Evolutionary conservation across 2,329 filamentous ascomycete genomes (phyloP).

Genomic region (Westerdykella sp.): DNA sequence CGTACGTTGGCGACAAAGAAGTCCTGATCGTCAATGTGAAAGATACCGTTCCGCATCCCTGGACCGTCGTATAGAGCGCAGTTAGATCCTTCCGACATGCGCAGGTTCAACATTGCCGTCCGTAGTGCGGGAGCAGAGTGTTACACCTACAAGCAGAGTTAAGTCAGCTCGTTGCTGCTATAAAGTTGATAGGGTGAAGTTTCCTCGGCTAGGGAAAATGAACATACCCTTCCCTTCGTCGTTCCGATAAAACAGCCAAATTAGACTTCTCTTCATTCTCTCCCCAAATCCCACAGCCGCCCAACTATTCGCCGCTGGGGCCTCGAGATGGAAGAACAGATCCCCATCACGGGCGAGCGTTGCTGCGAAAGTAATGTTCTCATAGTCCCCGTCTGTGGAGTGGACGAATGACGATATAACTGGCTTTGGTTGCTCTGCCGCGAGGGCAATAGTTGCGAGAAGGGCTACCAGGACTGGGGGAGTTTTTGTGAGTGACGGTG

Average conservation of each 20-base stretch:
- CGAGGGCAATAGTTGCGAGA: too few species aligned
- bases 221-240: slow-evolving; percentile 35
- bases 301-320: slow-evolving; percentile 46
- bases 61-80: slow-evolving; percentile 43
- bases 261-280: slow-evolving; percentile 48
- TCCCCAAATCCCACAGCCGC: slow-evolving; percentile 52
- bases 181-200: not conserved
- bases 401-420: slow-evolving; percentile 2
- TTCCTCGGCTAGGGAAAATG: not conserved
- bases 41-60: slow-evolving; percentile 39
- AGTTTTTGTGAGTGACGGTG: too few species aligned
- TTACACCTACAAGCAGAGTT: slow-evolving; percentile 37
- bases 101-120: slow-evolving; percentile 50
- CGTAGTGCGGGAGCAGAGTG: slow-evolving; percentile 51
- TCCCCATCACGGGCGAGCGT: slow-evolving; percentile 30
- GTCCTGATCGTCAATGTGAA: slow-evolving; percentile 2
- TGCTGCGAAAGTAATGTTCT: slow-evolving; percentile 18
- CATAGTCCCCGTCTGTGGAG: slow-evolving; percentile 1
- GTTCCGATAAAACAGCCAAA: slow-evolving; percentile 52
- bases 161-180: not conserved
- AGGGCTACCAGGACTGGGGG: too few species aligned
- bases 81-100: slow-evolving; percentile 37
- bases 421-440: too few species aligned
- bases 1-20: slow-evolving; percentile 45
- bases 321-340: slow-evolving; percentile 51